These are phyloP conservation scores for Coffea humblotiana DNA, from an alignment of 305 asterid species.

Conservation along the genomic window DNA sequence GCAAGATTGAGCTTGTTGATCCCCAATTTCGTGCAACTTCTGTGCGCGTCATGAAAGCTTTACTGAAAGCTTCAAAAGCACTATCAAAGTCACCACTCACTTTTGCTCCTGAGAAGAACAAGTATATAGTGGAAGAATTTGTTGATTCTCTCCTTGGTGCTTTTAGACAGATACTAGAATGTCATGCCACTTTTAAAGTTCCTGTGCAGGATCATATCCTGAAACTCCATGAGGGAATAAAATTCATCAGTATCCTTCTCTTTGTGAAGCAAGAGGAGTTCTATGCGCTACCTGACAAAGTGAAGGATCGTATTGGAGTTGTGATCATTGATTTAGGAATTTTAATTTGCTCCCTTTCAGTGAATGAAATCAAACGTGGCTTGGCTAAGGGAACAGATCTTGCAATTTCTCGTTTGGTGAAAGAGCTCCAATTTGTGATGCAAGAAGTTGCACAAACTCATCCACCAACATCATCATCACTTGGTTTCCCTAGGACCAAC, in stretches of 20 bases:
- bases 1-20: no score
- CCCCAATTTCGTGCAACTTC: no score
- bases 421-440: no score
- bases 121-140: neutral
- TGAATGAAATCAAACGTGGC: neutral
- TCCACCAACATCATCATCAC: no score
- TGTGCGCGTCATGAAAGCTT: no score
- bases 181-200: neutral
- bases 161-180: constrained; percentile 2
- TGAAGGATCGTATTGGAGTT: neutral
- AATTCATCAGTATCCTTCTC: constrained; percentile 2
- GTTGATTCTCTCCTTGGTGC: constrained; percentile 12
- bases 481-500: no score
- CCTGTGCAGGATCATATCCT: neutral
- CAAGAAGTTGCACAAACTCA: no score
- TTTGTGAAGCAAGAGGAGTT: neutral
- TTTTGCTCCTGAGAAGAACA: neutral
- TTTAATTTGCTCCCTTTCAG: constrained; percentile 1
- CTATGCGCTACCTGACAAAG: neutral
- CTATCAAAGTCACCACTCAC: no score
- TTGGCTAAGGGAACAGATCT: no score
- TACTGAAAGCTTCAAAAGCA: no score
- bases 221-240: neutral
- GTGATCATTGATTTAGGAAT: neutral
- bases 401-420: no score